Evolutionary conservation across 495 filamentous ascomycete species (phyloP), one percentile per base, ranked within the genome.

Genomic region (Neohortaea acidophila): DNA sequence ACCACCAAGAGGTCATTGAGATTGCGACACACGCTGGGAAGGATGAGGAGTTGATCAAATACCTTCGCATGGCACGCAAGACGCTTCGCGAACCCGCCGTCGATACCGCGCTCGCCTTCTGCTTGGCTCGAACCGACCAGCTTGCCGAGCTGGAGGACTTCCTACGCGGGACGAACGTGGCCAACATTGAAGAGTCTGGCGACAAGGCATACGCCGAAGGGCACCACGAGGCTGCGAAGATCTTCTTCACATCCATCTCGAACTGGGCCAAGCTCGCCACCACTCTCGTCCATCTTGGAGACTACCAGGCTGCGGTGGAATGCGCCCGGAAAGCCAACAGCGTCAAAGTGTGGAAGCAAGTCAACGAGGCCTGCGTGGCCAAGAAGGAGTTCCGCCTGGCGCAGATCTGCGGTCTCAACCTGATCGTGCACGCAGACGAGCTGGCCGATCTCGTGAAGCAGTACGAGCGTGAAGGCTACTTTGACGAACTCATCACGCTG

Each of bases 231-330:
- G 91, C 91, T 18, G 84, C 91, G 43, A 99, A 99, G 71, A 96
- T 96, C 54, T 96, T 99, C 69, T 99, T 77, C 63, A 82, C 75
- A 35, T 94, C 81, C 67, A 92, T 99, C 60, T 94, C 87, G 23
- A 99, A 99, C 69, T 99, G 91, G 91, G 89, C 91, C 41, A 96
- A 96, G 67, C 74, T 99, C 45, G 89, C 91, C 3, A 94, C 91
- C 10, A 96, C 91, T 19, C 66, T 94, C 42, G 91, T 99, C 15
- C 87, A 94, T 58, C 72, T 99, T 6, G 80, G 79, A 52, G 91
- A 99, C 38, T 94, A 99, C 64, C 91, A 99, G 58, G 84, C 85
- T 39, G 91, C 91, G 20, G 91, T 99, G 23, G 91, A 99, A 61
- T 96, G 86, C 53, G 91, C 91, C 18, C 83, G 91, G 54, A 96